Percentiles rank a stretch among this genome's conserved stretches.
Evolutionary conservation across 2,329 filamentous ascomycete species (phyloP).

Genomic region (Chalaropsis thielavioides): DNA sequence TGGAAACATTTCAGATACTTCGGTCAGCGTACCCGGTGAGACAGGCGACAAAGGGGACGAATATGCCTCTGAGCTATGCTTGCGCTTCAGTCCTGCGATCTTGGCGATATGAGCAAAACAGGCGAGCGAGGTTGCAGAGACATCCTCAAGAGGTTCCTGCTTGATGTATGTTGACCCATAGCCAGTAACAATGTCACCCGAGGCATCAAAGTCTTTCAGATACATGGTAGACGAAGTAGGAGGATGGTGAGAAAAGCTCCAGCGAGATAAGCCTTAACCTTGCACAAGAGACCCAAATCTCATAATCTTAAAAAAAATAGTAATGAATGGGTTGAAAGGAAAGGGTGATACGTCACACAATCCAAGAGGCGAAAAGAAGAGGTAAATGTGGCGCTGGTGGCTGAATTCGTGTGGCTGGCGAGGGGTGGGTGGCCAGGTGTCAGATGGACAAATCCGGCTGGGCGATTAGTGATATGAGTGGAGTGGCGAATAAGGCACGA

Average conservation of each 20-base stretch:
- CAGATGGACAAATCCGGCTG: conserved; percentile 10
- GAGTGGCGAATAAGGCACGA: conserved; percentile 16
- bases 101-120: not conserved
- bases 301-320: conserved; percentile 4
- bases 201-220: not conserved
- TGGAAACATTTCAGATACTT: conserved; percentile 7
- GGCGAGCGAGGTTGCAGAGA: conserved; percentile 3
- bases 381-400: conserved; percentile 5
- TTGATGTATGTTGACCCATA: conserved; percentile 13
- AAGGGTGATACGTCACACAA: not conserved
- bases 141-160: conserved; percentile 14
- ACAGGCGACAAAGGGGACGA: conserved; percentile 13
- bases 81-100: conserved; percentile 13
- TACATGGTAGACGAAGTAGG: not conserved
- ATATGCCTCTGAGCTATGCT: conserved; percentile 15
- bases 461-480: conserved; percentile 4
- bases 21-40: conserved; percentile 10
- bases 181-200: not conserved
- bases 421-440: conserved; percentile 1
- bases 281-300: not conserved
- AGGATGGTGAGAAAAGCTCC: not conserved
- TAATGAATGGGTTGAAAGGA: not conserved
- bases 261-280: not conserved
- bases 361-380: not conserved
- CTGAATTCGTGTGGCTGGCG: not conserved